Base-by-base conservation (phyloP, 306 rosid species). In the Cucurbita ficifolia region DNA sequence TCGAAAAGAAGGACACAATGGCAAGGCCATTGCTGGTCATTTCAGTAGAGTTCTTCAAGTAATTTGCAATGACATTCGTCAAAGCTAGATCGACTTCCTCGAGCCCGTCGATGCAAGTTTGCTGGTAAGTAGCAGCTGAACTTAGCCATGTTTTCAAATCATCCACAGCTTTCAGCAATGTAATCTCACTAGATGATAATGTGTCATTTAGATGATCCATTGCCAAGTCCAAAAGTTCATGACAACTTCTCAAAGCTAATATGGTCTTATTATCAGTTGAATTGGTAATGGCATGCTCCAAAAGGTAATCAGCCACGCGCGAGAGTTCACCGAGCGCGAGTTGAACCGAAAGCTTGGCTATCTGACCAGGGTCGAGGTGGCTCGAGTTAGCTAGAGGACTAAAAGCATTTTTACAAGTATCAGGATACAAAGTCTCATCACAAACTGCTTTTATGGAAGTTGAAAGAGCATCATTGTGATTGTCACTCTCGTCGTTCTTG, bases 71-170 rank as follows among this genome's bases (percentile, higher is more conserved):
- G 17, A 18, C 57, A 19, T 3, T 42, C 48, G 67, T 65, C 10
- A 83, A 8, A 8, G 70, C 69, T 57, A 51, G 56, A 58, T 82
- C 82, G 38, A 67, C 76, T 4, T 84, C 84, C 13, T 79, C 80
- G 16, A 92, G 40, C 22, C 81, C 90, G 6, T 92, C 97, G 19
- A 81, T 82, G 82, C 96, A 92, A 3, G 95, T 89, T 22, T 92
- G 84, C 49, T 81, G 88, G 75, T 76, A 83, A 19, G 97, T 89
- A 35, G 89, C 92, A 65, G 96, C 88, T 45, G 92, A 81, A 76
- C 90, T 89, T 50, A 89, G 65, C 98, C 96, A 88, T 14, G 98
- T 92, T 69, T 74, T 22, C 16, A 89, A 87, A 79, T 89, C 95
- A 18, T 86, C 92, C 64, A 81, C 52, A 33, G 73, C 84, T 1